These are phyloP conservation scores for Cryptococcus floricola DNA, from an alignment of 1,284 basidiomycete species.

Conservation along the genomic window DNA sequence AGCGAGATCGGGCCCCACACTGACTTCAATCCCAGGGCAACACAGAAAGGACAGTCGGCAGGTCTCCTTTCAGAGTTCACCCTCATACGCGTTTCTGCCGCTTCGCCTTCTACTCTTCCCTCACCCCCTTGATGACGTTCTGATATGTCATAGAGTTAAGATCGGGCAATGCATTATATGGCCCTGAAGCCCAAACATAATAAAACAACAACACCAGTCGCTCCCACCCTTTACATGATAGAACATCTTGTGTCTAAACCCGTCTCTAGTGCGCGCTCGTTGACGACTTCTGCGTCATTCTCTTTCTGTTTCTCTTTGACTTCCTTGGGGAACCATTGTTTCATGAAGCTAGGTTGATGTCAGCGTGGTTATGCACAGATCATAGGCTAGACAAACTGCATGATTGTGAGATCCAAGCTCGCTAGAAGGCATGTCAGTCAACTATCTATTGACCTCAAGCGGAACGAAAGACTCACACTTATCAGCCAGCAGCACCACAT, in stretches of 20 bases:
- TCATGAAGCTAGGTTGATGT: constrained; percentile 61
- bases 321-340: constrained; percentile 88
- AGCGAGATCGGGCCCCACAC: background rate
- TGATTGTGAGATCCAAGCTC: constrained; percentile 39
- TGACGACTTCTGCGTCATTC: constrained; percentile 71
- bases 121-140: too few relatives aligned
- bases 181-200: background rate
- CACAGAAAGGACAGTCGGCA: too few relatives aligned
- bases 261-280: constrained; percentile 67
- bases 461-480: constrained; percentile 56
- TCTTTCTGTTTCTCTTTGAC: constrained; percentile 68
- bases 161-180: background rate
- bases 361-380: background rate
- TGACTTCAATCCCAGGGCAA: background rate
- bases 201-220: background rate
- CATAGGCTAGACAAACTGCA: constrained; percentile 32
- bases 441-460: background rate
- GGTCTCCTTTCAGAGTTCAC: too few relatives aligned
- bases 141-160: too few relatives aligned
- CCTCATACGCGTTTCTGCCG: too few relatives aligned
- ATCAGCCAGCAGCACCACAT: constrained; percentile 70
- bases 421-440: constrained; percentile 11
- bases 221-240: constrained; percentile 17
- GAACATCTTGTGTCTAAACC: constrained; percentile 52
- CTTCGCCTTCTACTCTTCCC: too few relatives aligned